Evolutionary conservation across 148 eudicot genomes (phyloP).

Genomic region (Camellia japonica): DNA sequence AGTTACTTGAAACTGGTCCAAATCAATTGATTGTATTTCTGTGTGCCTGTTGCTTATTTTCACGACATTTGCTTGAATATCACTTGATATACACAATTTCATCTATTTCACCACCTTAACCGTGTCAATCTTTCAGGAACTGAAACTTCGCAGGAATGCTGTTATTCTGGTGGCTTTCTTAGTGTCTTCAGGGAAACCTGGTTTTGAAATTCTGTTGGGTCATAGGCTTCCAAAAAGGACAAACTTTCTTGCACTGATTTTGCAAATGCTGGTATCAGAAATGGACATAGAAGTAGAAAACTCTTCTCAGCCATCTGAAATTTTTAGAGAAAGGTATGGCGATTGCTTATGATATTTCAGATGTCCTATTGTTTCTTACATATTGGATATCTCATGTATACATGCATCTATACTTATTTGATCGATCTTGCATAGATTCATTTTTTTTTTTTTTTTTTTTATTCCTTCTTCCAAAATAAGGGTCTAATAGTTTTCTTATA

Average conservation of each 20-base stretch:
- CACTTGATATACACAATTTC: not conserved
- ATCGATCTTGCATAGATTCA: not conserved
- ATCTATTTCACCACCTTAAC: not conserved
- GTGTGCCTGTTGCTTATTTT: not conserved
- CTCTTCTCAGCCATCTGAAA: constrained; percentile 43
- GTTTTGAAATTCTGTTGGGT: constrained; percentile 60
- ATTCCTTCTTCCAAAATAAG: not conserved
- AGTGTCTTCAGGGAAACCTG: constrained; percentile 65
- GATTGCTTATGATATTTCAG: constrained; percentile 3
- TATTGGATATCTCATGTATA: not conserved
- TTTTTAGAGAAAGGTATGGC: constrained; percentile 75
- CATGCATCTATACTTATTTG: not conserved
- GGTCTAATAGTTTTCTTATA: too few species aligned
- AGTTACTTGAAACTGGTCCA: not conserved
- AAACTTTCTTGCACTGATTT: constrained; percentile 52
- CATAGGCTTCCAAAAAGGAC: constrained; percentile 42
- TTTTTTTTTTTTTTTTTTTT: not conserved
- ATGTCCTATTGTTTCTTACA: not conserved
- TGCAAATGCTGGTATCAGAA: constrained; percentile 59
- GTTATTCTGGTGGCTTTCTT: constrained; percentile 64
- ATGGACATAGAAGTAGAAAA: constrained; percentile 55
- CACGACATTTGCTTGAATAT: constrained; percentile 4
- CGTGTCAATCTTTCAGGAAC: constrained; percentile 46
- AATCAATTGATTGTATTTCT: not conserved
- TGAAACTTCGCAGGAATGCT: constrained; percentile 61